These are phyloP conservation scores for Diddensiella caesifluorescens DNA, from an alignment of 805 yeast genomes.

Conservation along the genomic window DNA sequence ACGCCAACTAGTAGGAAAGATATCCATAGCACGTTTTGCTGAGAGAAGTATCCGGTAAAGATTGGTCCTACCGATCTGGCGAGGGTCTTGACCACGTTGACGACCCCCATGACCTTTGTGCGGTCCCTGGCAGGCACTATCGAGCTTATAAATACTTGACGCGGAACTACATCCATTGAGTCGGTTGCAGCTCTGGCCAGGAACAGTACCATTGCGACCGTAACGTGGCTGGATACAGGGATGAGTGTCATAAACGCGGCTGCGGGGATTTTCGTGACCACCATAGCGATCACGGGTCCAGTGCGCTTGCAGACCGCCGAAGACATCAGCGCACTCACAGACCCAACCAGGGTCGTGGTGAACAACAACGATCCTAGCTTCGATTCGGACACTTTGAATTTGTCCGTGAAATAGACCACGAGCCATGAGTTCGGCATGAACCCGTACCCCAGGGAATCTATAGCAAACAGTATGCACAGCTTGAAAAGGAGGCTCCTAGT, in stretches of 20 bases:
- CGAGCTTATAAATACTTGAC: slow-evolving; percentile 72
- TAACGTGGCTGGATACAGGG: slow-evolving; percentile 40
- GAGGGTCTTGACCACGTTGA: slow-evolving; percentile 78
- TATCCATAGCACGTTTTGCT: slow-evolving; percentile 26
- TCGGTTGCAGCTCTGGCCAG: slow-evolving; percentile 56
- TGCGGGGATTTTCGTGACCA: slow-evolving; percentile 72
- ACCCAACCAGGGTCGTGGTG: slow-evolving; percentile 53
- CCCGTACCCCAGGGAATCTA: slow-evolving; percentile 85
- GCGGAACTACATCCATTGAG: slow-evolving; percentile 88
- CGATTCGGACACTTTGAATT: slow-evolving; percentile 50
- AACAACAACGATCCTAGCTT: slow-evolving; percentile 63
- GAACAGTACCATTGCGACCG: slow-evolving; percentile 48
- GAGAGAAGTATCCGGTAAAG: slow-evolving; percentile 71
- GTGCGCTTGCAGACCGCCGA: slow-evolving; percentile 57
- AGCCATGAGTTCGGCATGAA: slow-evolving; percentile 88
- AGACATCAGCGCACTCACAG: slow-evolving; percentile 71
- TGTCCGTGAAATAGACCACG: slow-evolving; percentile 66
- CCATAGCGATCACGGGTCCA: slow-evolving; percentile 77
- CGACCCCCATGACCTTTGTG: slow-evolving; percentile 76
- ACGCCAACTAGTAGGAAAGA: slow-evolving; percentile 33
- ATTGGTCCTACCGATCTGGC: slow-evolving; percentile 80
- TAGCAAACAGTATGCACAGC: slow-evolving; percentile 47
- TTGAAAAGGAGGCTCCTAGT: slow-evolving; percentile 11
- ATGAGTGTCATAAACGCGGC: slow-evolving; percentile 54
- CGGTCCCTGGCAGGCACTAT: slow-evolving; percentile 59